Base-by-base conservation (phyloP, 169 alveolate species). In the Eimeria acervulina region DNA sequence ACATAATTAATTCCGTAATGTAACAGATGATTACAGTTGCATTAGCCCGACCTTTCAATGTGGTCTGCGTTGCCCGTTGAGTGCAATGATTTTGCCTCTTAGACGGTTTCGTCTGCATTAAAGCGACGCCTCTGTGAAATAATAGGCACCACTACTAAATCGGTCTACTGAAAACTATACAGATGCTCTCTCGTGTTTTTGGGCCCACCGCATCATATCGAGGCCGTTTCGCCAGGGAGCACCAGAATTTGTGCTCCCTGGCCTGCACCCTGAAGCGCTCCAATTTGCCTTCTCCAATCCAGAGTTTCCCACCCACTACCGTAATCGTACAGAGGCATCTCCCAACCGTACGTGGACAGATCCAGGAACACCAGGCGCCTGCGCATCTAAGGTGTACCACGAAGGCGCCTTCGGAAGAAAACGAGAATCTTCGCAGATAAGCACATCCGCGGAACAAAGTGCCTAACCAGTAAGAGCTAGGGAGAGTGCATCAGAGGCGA, bases 31-130 rank as follows among this genome's bases (percentile, higher is more conserved):
- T 13, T 33, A 36, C 1, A 21, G 52, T 36, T 19, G 36, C 19
- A 1, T 72, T 38, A 72, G 7, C 31, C 10, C 52, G 2, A 3
- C 8, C 17, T 72, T 72, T 72, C 83, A 72, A 19, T 72, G 83
- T 36, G 2, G 13, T 72, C 51, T 51, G 17, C 31, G 26, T 72
- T 31, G 52, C n/a, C 47, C 13, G 51, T 19, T 36, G 47, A 36
- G 31, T 17, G 83, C 0, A 36, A 2, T 10, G 83, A 21, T 5
- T 72, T 36, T 51, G 83, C 83, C 47, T n/a, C 31, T 72, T 28
- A 33, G 52, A 72, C 83, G 83, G 52, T 15, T 72, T 72, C 83
- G 51, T 15, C 83, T 72, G 83, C 51, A 36, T 19, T 72, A 51
- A 33, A 36, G 51, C 17, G 83, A 38, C 52, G 83, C 83, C 83